These are phyloP conservation scores for Aspergillus eucalypticola DNA, from an alignment of 2,329 filamentous ascomycete species.

Conservation along the genomic window DNA sequence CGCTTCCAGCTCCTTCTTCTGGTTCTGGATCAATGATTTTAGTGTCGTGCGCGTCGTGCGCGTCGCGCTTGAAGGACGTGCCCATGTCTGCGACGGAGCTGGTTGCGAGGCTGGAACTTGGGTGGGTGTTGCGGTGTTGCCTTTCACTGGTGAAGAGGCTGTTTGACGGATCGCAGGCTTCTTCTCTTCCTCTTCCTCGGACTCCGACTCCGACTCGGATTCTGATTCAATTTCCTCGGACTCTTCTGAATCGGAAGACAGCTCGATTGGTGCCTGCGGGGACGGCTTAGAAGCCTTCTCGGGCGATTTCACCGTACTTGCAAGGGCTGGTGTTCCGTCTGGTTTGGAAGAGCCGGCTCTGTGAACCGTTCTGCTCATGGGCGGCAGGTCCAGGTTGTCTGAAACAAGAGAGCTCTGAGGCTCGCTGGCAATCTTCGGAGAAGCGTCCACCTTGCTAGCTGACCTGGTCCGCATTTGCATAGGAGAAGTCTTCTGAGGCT, in stretches of 20 bases:
- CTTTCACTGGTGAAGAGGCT: background rate
- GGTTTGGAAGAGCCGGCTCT: background rate
- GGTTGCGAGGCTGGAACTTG: background rate
- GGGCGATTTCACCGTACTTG: background rate
- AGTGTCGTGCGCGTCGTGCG: conserved; percentile 1
- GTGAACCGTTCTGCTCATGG: background rate
- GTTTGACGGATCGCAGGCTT: background rate
- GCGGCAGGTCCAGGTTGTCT: background rate
- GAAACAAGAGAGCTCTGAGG: background rate
- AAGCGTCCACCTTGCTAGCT: background rate
- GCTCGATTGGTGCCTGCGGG: background rate
- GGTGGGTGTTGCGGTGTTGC: background rate
- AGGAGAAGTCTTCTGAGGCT: background rate
- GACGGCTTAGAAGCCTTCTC: background rate
- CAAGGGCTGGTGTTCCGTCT: background rate
- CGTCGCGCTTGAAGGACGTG: background rate
- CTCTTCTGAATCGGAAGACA: background rate
- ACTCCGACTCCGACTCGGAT: conserved; percentile 4
- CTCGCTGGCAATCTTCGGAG: background rate
- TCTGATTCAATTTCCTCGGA: too few relatives aligned
- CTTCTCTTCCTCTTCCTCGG: conserved; percentile 8
- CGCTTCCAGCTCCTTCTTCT: conserved; percentile 12
- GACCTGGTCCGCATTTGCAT: background rate
- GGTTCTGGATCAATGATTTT: conserved; percentile 6
- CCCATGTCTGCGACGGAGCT: conserved; percentile 6